Evolutionary conservation across 2,329 filamentous ascomycete species (phyloP).

Genomic region (Rosellinia necatrix): DNA sequence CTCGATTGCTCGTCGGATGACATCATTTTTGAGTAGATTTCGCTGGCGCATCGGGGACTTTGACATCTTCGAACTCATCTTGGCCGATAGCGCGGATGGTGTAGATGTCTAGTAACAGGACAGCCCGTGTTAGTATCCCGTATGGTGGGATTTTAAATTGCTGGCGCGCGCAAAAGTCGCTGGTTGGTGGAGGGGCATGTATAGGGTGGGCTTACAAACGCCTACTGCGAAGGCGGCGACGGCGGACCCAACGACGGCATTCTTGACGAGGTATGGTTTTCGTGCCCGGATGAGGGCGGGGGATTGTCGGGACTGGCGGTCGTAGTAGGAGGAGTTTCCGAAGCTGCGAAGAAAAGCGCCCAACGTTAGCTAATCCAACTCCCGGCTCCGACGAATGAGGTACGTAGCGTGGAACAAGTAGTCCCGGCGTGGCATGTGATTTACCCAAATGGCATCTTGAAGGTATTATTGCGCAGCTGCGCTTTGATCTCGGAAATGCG

Average conservation of each 20-base stretch:
- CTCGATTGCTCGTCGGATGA: neutral
- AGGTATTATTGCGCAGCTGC: constrained; percentile 21
- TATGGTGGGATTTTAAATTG: no score
- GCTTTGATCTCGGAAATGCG: constrained; percentile 17
- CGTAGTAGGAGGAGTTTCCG: constrained; percentile 79
- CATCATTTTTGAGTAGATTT: constrained; percentile 14
- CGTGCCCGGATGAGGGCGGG: constrained; percentile 89
- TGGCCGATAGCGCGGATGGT: constrained; percentile 85
- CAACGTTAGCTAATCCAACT: constrained; percentile 4
- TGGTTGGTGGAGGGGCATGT: no score
- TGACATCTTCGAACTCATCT: constrained; percentile 95
- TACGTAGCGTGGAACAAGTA: neutral
- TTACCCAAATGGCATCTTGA: constrained; percentile 36
- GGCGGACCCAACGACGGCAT: constrained; percentile 77
- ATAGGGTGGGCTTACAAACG: constrained; percentile 72
- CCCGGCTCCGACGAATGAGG: no score
- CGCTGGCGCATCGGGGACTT: constrained; percentile 75
- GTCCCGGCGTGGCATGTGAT: neutral
- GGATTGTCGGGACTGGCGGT: constrained; percentile 81
- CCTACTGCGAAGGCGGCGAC: constrained; percentile 77
- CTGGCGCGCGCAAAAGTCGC: no score
- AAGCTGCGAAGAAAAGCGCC: constrained; percentile 48
- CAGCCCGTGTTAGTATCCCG: constrained; percentile 8
- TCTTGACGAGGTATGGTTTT: constrained; percentile 89
- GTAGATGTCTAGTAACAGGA: constrained; percentile 53